Conservation (phyloP, 2,329 filamentous ascomycete species). For the Knufia fluminis region DNA sequence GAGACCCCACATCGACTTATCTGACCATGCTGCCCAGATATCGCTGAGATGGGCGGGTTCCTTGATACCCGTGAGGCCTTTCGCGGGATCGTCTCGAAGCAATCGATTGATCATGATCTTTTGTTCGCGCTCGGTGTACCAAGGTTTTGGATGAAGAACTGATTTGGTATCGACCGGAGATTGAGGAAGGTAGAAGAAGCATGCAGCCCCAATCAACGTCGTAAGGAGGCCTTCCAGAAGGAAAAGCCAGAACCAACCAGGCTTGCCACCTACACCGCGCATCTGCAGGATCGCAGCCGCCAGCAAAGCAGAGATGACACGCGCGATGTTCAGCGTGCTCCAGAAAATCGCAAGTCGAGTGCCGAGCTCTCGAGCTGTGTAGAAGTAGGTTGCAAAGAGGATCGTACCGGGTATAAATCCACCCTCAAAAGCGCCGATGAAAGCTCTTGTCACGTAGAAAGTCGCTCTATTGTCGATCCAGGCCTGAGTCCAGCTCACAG, state of each 20-base stretch:
- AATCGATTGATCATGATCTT: constrained; percentile 52
- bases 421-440: constrained; percentile 40
- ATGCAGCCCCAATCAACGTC: constrained; percentile 45
- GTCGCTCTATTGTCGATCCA: constrained; percentile 34
- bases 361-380: constrained; percentile 61
- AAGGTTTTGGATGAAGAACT: constrained; percentile 33
- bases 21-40: constrained; percentile 48
- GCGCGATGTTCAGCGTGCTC: constrained; percentile 45
- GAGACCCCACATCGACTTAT: constrained; percentile 53
- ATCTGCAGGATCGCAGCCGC: constrained; percentile 28
- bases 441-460: constrained; percentile 32
- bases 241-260: constrained; percentile 37
- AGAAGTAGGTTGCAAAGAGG: constrained; percentile 50
- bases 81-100: constrained; percentile 51
- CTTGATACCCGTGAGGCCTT: constrained; percentile 29
- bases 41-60: constrained; percentile 22
- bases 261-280: constrained; percentile 27
- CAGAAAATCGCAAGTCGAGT: constrained; percentile 61
- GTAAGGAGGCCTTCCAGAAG: constrained; percentile 35
- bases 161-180: constrained; percentile 57
- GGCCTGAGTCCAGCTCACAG: constrained; percentile 40
- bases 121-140: constrained; percentile 54
- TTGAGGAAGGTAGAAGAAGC: constrained; percentile 51
- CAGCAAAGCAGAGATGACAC: constrained; percentile 20
- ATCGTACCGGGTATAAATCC: constrained; percentile 44